Conservation (phyloP, 176 grass and related monocot species). For the Avena insularis region DNA sequence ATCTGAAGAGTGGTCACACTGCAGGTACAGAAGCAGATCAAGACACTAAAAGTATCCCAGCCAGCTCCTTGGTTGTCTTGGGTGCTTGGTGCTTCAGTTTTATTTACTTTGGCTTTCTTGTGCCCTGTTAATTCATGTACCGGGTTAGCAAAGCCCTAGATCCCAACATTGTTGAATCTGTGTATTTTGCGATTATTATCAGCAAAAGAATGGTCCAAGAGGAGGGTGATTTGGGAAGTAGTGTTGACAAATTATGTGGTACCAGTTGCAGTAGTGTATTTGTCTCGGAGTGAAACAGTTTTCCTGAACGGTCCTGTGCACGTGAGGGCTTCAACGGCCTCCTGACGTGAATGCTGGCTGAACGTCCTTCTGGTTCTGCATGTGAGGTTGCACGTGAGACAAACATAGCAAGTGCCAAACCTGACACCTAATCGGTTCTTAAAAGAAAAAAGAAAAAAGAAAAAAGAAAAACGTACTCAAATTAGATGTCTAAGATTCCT, state of each 20-base stretch:
- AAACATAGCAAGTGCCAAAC: neutral
- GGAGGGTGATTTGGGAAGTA: neutral
- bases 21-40: slow-evolving; percentile 82
- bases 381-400: neutral
- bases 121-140: neutral
- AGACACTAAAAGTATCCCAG: slow-evolving; percentile 61
- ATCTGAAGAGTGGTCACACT: slow-evolving; percentile 6
- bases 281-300: neutral
- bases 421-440: neutral
- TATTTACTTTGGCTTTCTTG: slow-evolving; percentile 10
- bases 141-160: neutral
- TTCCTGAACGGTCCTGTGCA: neutral
- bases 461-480: no score
- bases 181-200: neutral
- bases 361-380: neutral
- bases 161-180: neutral
- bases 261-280: neutral
- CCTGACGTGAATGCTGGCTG: slow-evolving; percentile 27
- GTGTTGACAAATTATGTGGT: neutral
- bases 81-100: slow-evolving; percentile 15
- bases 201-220: slow-evolving; percentile 4
- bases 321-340: slow-evolving; percentile 42
- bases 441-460: no score
- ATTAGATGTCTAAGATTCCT: no score
- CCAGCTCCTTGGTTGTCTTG: neutral